phyloP scores from a whole-genome alignment of 176 grass and related monocot species.

The Aegilops speltoides region DNA sequence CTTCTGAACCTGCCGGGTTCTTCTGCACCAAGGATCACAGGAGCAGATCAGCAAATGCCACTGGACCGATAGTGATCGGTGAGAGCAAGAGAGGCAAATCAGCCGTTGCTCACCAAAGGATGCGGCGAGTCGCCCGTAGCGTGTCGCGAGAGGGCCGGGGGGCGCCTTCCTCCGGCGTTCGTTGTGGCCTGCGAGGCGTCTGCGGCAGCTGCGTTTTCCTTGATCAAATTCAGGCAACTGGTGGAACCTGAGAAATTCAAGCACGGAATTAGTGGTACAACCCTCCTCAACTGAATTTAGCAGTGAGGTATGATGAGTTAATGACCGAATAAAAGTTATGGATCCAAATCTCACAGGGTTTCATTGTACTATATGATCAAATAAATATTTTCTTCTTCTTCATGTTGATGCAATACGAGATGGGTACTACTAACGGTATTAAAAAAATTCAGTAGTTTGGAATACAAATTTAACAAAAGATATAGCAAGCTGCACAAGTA shows the following conservation, averaged over 20 bases:
- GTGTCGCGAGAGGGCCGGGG: conserved; percentile 56
- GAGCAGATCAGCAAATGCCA: conserved; percentile 1
- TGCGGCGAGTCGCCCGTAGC: conserved; percentile 54
- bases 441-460: not conserved
- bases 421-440: not conserved
- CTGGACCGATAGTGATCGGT: too few relatives aligned
- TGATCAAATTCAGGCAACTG: conserved; percentile 83
- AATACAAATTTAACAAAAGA: not conserved
- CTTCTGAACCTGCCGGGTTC: conserved; percentile 70
- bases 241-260: conserved; percentile 66
- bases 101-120: conserved; percentile 46
- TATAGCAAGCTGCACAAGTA: not conserved
- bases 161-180: conserved; percentile 80
- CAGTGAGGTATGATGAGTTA: not conserved
- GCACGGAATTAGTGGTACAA: conserved; percentile 9
- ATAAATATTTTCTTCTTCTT: not conserved
- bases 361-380: not conserved
- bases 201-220: conserved; percentile 87
- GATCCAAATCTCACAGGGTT: not conserved
- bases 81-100: not conserved
- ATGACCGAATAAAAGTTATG: not conserved
- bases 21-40: conserved; percentile 29
- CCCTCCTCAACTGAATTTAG: not conserved
- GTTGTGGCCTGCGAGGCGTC: conserved; percentile 87
- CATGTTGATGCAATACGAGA: too few relatives aligned